Conservation (phyloP, 148 eudicot species). For the Rhododendron ferrugineum region DNA sequence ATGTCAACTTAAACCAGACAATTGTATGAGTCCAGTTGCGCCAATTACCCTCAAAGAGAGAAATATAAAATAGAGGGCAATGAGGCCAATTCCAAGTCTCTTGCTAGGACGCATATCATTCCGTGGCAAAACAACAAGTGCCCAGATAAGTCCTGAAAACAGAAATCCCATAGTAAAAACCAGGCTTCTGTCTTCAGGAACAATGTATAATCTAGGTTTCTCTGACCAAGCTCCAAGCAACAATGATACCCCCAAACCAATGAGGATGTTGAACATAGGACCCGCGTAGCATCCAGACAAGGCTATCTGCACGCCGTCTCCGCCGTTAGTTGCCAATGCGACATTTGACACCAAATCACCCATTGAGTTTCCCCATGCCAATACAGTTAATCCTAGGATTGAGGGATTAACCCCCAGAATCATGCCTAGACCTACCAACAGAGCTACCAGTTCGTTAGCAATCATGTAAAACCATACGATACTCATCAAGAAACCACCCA, state of each 20-base stretch:
- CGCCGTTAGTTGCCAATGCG: constrained; percentile 77
- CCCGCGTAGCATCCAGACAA: constrained; percentile 95
- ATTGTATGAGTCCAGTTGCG: neutral
- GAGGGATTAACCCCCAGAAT: constrained; percentile 76
- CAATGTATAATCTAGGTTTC: constrained; percentile 37
- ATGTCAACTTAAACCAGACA: neutral
- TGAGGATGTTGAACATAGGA: constrained; percentile 91
- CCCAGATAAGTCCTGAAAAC: constrained; percentile 70
- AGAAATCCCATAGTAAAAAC: constrained; percentile 75
- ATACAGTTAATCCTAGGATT: constrained; percentile 81
- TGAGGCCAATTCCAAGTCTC: constrained; percentile 66
- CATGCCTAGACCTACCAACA: constrained; percentile 69
- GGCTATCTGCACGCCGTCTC: constrained; percentile 90
- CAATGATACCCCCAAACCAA: constrained; percentile 82
- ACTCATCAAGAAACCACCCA: constrained; percentile 88
- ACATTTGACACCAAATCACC: constrained; percentile 87
- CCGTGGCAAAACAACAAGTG: constrained; percentile 50
- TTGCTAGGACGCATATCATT: constrained; percentile 81
- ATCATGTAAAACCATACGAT: constrained; percentile 95
- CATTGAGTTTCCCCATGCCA: constrained; percentile 99
- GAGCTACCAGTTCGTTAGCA: constrained; percentile 87
- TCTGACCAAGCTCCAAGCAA: constrained; percentile 72
- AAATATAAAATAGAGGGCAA: constrained; percentile 60
- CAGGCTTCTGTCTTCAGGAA: constrained; percentile 68
- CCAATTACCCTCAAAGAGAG: constrained; percentile 21